These are phyloP conservation scores for Hemisphaericaspora subhashii DNA, from an alignment of 1,139 yeast species.

Conservation along the genomic window DNA sequence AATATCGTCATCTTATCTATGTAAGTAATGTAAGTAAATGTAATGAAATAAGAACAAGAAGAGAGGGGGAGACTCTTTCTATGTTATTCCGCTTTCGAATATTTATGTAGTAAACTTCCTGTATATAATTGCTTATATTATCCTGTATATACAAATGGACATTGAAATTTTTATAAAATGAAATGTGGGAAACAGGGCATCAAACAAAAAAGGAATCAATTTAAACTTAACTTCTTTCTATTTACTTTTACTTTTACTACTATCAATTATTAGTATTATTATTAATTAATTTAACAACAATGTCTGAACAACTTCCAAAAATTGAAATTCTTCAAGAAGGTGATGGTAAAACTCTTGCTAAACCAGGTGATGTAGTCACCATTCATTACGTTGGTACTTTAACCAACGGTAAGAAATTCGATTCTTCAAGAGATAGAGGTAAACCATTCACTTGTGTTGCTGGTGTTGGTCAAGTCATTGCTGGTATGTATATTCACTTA, in stretches of 20 bases:
- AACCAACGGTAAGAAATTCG: conserved; percentile 92
- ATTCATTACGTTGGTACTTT: conserved; percentile 96
- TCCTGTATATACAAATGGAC: too few species aligned
- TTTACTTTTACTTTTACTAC: neutral
- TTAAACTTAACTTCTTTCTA: too few species aligned
- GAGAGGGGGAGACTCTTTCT: too few species aligned
- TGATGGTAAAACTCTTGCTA: conserved; percentile 85
- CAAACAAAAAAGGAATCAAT: too few species aligned
- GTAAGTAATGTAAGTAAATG: too few species aligned
- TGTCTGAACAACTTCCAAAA: conserved; percentile 24
- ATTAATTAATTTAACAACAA: neutral
- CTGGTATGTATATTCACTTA: conserved; percentile 19
- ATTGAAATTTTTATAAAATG: too few species aligned
- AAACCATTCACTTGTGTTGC: conserved; percentile 89
- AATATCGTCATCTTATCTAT: too few species aligned
- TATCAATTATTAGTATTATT: neutral
- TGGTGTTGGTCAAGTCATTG: conserved; percentile 95
- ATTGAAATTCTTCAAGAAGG: conserved; percentile 54
- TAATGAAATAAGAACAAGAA: too few species aligned
- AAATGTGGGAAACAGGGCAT: too few species aligned
- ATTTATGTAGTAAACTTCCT: too few species aligned
- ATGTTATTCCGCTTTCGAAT: too few species aligned
- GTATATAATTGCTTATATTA: too few species aligned
- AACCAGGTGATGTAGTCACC: conserved; percentile 80
- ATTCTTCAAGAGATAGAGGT: conserved; percentile 91